Percentiles rank a stretch among this genome's conserved stretches.
Evolutionary conservation across 805 yeast genomes (phyloP).

Genomic region (Wickerhamiella allomyrinae): DNA sequence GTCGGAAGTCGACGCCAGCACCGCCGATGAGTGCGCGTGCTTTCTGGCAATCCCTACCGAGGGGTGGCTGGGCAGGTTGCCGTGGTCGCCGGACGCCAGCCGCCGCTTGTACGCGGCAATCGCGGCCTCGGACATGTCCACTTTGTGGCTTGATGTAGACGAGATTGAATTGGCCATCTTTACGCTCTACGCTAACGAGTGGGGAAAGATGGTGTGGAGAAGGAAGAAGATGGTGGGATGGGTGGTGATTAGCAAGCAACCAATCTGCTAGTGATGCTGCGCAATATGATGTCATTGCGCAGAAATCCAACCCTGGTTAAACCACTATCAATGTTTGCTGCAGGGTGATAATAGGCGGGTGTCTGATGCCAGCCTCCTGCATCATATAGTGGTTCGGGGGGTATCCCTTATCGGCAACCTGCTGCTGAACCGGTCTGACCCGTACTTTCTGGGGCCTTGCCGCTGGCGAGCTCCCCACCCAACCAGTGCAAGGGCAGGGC

Average conservation of each 20-base stretch:
- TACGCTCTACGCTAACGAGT: background rate
- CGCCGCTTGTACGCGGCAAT: constrained; percentile 25
- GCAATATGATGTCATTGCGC: background rate
- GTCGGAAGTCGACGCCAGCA: constrained; percentile 22
- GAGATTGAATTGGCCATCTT: constrained; percentile 3
- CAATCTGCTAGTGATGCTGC: background rate
- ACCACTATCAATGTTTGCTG: too few relatives aligned
- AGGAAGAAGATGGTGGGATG: background rate
- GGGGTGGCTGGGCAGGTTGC: constrained; percentile 25
- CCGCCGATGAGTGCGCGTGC: constrained; percentile 23
- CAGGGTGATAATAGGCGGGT: too few relatives aligned
- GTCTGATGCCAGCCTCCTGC: too few relatives aligned
- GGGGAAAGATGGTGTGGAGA: background rate
- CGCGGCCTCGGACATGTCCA: constrained; percentile 20
- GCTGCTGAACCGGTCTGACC: too few relatives aligned
- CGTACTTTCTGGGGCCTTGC: too few relatives aligned
- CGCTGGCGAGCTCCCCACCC: too few relatives aligned
- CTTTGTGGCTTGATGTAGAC: constrained; percentile 3
- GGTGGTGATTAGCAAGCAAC: constrained; percentile 1
- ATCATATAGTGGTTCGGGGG: too few relatives aligned
- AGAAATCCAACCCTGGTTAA: too few relatives aligned
- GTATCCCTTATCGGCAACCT: too few relatives aligned
- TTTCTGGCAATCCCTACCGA: constrained; percentile 24
- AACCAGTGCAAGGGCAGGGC: too few relatives aligned
- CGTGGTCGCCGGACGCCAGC: constrained; percentile 22